These are phyloP conservation scores for Mangifera indica DNA, from an alignment of 345 rosid genomes.

Conservation along the genomic window DNA sequence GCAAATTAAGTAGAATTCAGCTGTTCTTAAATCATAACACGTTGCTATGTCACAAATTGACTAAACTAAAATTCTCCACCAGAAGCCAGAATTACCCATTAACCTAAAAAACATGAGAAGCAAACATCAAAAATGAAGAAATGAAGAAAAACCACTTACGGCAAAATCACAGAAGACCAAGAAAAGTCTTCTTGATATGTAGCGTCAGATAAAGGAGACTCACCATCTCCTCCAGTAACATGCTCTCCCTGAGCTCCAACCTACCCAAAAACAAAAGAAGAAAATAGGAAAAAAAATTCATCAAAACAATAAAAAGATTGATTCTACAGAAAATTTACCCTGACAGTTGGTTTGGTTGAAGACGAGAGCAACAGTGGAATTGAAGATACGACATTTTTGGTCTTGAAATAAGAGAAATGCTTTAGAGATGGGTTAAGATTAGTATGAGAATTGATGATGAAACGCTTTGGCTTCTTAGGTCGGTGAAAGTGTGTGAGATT, in stretches of 20 bases:
- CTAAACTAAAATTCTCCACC: not conserved
- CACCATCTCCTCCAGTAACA: constrained; percentile 53
- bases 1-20: not conserved
- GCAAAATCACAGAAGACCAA: constrained; percentile 83
- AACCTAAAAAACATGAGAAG: not conserved
- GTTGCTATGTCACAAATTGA: not conserved
- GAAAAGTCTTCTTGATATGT: constrained; percentile 59
- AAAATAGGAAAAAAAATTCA: constrained; percentile 9
- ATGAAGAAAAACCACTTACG: constrained; percentile 50
- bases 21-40: not conserved
- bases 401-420: constrained; percentile 17
- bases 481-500: constrained; percentile 20
- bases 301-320: not conserved
- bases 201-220: constrained; percentile 42
- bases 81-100: not conserved
- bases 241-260: constrained; percentile 45
- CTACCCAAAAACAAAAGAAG: constrained; percentile 29
- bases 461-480: constrained; percentile 22
- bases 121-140: not conserved
- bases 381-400: constrained; percentile 28
- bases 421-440: constrained; percentile 14
- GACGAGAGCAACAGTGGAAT: constrained; percentile 21
- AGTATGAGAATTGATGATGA: constrained; percentile 7
- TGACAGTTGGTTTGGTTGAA: constrained; percentile 28
- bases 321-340: constrained; percentile 28